Evolutionary conservation across 306 rosid species (phyloP).

Genomic region (Dalbergia oliveri): DNA sequence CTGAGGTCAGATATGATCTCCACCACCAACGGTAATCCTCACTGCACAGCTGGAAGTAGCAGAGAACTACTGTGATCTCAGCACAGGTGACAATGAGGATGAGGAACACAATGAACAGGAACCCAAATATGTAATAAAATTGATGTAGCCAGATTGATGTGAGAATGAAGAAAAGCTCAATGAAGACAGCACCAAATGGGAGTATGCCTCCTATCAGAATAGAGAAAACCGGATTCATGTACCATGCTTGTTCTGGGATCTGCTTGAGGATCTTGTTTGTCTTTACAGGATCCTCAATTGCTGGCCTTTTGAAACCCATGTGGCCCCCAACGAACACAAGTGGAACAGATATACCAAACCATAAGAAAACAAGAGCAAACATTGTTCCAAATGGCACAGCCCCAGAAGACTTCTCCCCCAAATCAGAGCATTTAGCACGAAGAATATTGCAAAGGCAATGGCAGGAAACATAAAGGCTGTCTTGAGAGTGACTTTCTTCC

Average conservation of each 20-base stretch:
- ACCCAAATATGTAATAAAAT: conserved; percentile 86
- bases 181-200: conserved; percentile 93
- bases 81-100: conserved; percentile 92
- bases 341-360: conserved; percentile 99
- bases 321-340: conserved; percentile 80
- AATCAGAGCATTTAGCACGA: conserved; percentile 83
- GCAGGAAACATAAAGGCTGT: conserved; percentile 87
- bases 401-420: conserved; percentile 92
- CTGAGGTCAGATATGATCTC: conserved; percentile 92
- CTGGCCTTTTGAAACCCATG: conserved; percentile 70
- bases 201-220: conserved; percentile 87
- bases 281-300: conserved; percentile 79
- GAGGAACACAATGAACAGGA: conserved; percentile 84
- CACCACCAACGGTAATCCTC: conserved; percentile 98
- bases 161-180: conserved; percentile 95
- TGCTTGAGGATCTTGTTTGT: conserved; percentile 89
- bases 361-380: conserved; percentile 90
- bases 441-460: conserved; percentile 69
- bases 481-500: conserved; percentile 77
- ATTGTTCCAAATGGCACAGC: conserved; percentile 98
- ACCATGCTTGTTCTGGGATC: conserved; percentile 94
- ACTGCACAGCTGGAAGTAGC: conserved; percentile 99
- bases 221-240: conserved; percentile 75
- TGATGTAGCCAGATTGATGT: conserved; percentile 97
- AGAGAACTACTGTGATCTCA: conserved; percentile 89